These are phyloP conservation scores for Colletotrichum tamarilloi DNA, from an alignment of 2,329 filamentous ascomycete species.

Conservation along the genomic window DNA sequence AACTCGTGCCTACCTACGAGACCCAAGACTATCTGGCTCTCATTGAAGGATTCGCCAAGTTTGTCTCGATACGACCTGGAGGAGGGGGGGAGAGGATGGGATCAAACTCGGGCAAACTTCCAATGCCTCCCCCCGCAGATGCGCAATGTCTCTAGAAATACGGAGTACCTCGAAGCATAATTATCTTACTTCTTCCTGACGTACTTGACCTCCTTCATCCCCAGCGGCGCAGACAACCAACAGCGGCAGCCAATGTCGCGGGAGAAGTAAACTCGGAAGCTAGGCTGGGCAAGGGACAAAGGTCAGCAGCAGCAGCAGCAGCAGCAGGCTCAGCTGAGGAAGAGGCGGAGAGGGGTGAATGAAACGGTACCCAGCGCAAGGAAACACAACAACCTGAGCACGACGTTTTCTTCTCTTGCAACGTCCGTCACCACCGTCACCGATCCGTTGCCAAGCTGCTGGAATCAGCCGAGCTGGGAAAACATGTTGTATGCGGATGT, in stretches of 20 bases:
- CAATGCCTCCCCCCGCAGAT: no score
- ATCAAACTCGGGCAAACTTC: no score
- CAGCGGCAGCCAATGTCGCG: no score
- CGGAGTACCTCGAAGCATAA: no score
- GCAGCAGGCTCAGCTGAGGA: not conserved
- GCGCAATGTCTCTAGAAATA: no score
- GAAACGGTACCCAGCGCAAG: not conserved
- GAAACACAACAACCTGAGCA: not conserved
- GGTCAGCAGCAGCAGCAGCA: not conserved
- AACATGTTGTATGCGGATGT: not conserved
- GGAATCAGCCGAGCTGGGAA: slow-evolving; percentile 10
- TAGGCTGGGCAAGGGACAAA: not conserved
- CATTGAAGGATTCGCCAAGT: not conserved
- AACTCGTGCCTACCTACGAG: no score
- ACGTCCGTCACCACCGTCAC: not conserved
- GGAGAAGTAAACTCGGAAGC: not conserved
- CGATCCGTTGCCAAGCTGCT: not conserved
- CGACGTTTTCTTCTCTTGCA: not conserved
- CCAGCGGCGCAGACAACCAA: not conserved
- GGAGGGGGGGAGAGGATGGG: no score
- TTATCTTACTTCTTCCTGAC: not conserved
- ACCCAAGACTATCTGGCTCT: not conserved
- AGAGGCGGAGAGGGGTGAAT: not conserved
- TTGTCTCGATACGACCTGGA: no score
- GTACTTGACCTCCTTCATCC: not conserved